phyloP scores from a whole-genome alignment of 1,284 basidiomycete genomes.

The Ceratobasidium sp. region DNA sequence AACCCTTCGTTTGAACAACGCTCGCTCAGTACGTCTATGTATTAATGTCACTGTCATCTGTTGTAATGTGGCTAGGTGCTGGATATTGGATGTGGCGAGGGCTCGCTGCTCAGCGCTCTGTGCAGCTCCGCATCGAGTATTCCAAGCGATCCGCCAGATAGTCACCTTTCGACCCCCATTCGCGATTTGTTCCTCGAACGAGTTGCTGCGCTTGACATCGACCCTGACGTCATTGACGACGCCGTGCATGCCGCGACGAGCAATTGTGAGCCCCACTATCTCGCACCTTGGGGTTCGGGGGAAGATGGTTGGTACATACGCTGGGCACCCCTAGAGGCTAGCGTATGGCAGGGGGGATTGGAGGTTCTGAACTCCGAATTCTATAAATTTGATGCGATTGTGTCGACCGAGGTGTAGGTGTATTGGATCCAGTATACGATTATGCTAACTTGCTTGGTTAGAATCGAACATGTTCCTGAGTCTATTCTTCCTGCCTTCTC shows the following conservation, averaged over 20 bases:
- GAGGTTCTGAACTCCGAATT: slow-evolving; percentile 80
- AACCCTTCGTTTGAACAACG: slow-evolving; percentile 23
- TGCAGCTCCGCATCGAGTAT: slow-evolving; percentile 78
- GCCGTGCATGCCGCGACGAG: slow-evolving; percentile 60
- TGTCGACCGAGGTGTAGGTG: slow-evolving; percentile 85
- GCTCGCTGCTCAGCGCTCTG: slow-evolving; percentile 73
- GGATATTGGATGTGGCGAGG: slow-evolving; percentile 84
- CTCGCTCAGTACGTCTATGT: slow-evolving; percentile 9
- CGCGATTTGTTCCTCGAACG: slow-evolving; percentile 66
- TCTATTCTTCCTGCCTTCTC: slow-evolving; percentile 79
- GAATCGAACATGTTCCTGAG: slow-evolving; percentile 88
- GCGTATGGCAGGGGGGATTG: slow-evolving; percentile 86
- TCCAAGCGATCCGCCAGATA: slow-evolving; percentile 40
- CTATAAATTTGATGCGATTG: slow-evolving; percentile 78
- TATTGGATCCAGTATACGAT: not conserved
- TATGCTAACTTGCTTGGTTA: slow-evolving; percentile 51
- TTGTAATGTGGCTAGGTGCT: slow-evolving; percentile 63
- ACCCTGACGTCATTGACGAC: slow-evolving; percentile 61
- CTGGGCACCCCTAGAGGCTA: slow-evolving; percentile 78
- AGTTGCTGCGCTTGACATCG: slow-evolving; percentile 77
- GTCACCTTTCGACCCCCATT: slow-evolving; percentile 58
- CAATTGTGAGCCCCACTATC: slow-evolving; percentile 50
- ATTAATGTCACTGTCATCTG: not conserved
- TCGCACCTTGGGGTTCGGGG: slow-evolving; percentile 46
- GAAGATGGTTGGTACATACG: slow-evolving; percentile 54